Conservation (phyloP, 345 rosid genomes). For the Eucalyptus guilfoylei region DNA sequence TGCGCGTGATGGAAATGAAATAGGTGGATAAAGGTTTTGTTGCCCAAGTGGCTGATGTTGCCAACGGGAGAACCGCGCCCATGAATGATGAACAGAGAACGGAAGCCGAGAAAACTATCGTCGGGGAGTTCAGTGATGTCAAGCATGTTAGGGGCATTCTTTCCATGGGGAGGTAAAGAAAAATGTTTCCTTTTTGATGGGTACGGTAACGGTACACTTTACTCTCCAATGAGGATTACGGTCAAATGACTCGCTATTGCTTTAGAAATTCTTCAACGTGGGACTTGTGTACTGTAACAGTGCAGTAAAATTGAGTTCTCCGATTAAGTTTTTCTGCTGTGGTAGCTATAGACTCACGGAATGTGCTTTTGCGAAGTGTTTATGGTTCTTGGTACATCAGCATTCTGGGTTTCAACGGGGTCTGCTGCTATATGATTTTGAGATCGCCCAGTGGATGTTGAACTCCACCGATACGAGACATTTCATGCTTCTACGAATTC, state of each 20-base stretch:
- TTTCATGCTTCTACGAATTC: background rate
- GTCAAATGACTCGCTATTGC: background rate
- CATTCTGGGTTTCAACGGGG: background rate
- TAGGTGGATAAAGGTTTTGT: conserved; percentile 96
- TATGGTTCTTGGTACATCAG: background rate
- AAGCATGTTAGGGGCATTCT: conserved; percentile 88
- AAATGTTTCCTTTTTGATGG: background rate
- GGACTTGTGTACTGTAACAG: background rate
- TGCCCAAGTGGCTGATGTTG: conserved; percentile 97
- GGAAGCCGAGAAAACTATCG: conserved; percentile 63
- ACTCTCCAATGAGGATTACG: background rate
- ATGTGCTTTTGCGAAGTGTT: background rate
- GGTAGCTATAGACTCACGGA: background rate
- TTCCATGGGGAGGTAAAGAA: conserved; percentile 71
- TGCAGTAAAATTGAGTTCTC: background rate
- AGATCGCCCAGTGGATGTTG: background rate
- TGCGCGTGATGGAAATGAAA: background rate
- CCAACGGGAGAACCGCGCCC: conserved; percentile 63
- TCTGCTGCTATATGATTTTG: background rate
- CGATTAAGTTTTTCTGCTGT: background rate
- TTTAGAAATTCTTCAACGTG: background rate
- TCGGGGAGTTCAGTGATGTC: conserved; percentile 85
- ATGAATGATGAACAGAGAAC: conserved; percentile 75
- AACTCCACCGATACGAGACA: background rate
- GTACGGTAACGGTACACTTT: background rate